Conservation (phyloP, 2,329 filamentous ascomycete species). For the Taxawa tesnikishii region DNA sequence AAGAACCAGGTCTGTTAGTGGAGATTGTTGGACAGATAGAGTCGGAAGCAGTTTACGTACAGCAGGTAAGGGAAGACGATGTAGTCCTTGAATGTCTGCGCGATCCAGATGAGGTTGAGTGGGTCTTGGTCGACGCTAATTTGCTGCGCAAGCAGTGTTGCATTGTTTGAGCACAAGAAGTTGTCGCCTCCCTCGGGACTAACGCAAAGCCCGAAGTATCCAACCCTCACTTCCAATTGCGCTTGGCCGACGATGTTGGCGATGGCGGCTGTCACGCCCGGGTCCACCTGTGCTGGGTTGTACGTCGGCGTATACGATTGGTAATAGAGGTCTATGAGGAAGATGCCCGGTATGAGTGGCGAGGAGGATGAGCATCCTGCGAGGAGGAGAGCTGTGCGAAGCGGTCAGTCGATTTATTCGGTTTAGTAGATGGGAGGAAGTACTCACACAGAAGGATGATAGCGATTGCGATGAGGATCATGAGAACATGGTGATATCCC, state of each 20-base stretch:
- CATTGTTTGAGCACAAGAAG: conserved; percentile 96
- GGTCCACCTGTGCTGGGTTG: conserved; percentile 79
- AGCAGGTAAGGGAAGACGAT: conserved; percentile 97
- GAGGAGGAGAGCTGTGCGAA: conserved; percentile 62
- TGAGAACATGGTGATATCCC: conserved; percentile 76
- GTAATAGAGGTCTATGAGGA: conserved; percentile 97
- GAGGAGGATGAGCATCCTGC: conserved; percentile 96
- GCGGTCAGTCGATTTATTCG: conserved; percentile 4
- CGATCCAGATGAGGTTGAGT: conserved; percentile 93
- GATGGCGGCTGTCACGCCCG: conserved; percentile 73
- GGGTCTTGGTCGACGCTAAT: conserved; percentile 87
- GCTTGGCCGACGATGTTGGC: conserved; percentile 80
- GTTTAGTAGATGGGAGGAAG: conserved; percentile 2
- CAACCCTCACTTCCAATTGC: conserved; percentile 77
- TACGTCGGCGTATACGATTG: conserved; percentile 71
- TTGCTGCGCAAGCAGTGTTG: conserved; percentile 81
- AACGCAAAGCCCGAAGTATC: conserved; percentile 96
- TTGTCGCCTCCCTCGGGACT: conserved; percentile 70
- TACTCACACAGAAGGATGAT: conserved; percentile 92
- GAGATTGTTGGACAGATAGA: neutral
- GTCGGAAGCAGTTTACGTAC: too few relatives aligned
- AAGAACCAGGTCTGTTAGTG: conserved; percentile 6
- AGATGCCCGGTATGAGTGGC: conserved; percentile 87
- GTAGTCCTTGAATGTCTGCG: conserved; percentile 93
- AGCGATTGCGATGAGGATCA: conserved; percentile 87